Base-by-base conservation (phyloP, 495 filamentous ascomycete genomes). In the Neurospora sp. region DNA sequence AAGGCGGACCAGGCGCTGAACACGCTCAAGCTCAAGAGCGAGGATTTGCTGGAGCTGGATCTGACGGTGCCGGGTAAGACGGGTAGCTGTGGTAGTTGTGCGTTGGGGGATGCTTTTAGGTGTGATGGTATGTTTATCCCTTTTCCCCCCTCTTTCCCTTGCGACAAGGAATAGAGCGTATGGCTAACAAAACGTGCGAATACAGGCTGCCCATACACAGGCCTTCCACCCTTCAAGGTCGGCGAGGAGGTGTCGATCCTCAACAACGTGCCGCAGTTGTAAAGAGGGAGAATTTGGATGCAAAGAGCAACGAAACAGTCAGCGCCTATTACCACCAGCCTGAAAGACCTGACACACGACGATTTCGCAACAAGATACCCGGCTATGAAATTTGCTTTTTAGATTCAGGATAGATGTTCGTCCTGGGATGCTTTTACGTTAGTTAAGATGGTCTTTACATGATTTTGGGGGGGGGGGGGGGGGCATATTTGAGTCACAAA, bases 31-130 rank as follows among this genome's bases (percentile, higher is more conserved):
- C 85, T 98, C 69, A 87, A 86, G 41, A 83, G 89, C 2, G 89
- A 91, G 75, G 96, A 98, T 77, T 84, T 99, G 69, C 84, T 97
- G 31, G 92, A 97, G 81, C 85, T 98, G 20, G 96, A 99, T 80
- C 97, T 98, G 80, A 99, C 96, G 2, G 94, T 99, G 18, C 87
- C 95, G 78, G 96, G 96, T 70, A 98, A 97, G 84, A 91, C 93
- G 0, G 94, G 96, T 10, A 94, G 91, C 11, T 99, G 96, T 80
- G 93, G 93, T 70, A 97, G 92, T 79, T 98, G 96, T 79, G 91
- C 93, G 39, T 84, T 99, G 12, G 96, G 96, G 35, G 96, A 99
- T 82, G 93, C 93, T 6, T 94, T 94, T 81, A 82, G 92, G 68
- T 94, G 91, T 74, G 82, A 81, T 40, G 76, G 76, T 77, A 68